Base-by-base conservation (phyloP, 495 filamentous ascomycete genomes). In the Chaetomium cochliodes region DNA sequence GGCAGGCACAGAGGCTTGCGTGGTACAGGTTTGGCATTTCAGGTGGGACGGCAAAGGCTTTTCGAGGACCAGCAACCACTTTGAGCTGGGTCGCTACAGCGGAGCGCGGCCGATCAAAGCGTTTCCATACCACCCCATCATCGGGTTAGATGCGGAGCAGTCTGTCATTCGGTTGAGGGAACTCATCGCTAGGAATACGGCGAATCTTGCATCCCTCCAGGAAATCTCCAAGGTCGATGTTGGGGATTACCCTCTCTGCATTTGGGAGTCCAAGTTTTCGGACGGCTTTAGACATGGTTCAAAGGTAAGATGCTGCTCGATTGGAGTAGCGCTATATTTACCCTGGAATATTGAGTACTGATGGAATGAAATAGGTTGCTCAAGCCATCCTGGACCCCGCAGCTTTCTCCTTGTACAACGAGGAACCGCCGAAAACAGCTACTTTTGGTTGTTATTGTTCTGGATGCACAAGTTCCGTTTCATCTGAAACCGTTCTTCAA, bases 11-110 rank as follows among this genome's bases (percentile, higher is more conserved):
- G 42, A 33, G 12, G 8, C 13, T 16, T 52, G 44, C n/a, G 58
- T 60, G 9, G 47, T 60, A 1, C 30, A 60, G 3, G 28, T 16
- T 25, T 60, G 58, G 58, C 20, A 60, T 39, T 60, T 60, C 6
- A 60, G 58, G n/a, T 51, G 58, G 58, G 47, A 60, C 6, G 58
- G 58, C 12, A 0, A 7, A 15, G 44, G 16, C 15, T 60, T 60
- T n/a, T 51, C 46, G 28, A 13, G 46, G 42, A 20, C 30, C 9
- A 60, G 46, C 47, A 16, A n/a, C 20, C 58, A 46, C n/a, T 60
- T 60, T 41, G 11, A 28, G 5, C 28, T 51, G n/a, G 22, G 39
- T 8, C 44, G 30, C 0, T 60, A 51, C 22, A 37, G 46, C 42
- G 44, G 44, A 15, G 33, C 47, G 20, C 6, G 44, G 30, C 58